These are phyloP conservation scores for Mycena filopes DNA, from an alignment of 768 basidiomycete species.

Conservation along the genomic window DNA sequence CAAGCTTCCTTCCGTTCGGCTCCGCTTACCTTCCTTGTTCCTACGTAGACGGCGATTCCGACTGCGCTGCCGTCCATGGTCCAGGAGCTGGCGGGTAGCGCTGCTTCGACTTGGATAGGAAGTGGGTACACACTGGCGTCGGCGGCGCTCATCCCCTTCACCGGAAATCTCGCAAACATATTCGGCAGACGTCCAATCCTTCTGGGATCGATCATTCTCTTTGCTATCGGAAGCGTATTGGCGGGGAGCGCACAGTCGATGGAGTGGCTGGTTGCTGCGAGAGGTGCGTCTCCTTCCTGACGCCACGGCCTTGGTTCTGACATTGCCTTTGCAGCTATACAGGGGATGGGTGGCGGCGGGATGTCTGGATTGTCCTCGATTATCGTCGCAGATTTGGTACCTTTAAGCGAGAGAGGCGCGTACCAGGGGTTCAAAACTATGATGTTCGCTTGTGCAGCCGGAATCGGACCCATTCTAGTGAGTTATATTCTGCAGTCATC, in stretches of 20 bases:
- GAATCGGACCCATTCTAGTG: slow-evolving; percentile 11
- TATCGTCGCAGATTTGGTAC: slow-evolving; percentile 1
- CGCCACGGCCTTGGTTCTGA: not conserved
- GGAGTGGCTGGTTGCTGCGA: slow-evolving; percentile 51
- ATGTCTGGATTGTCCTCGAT: not conserved
- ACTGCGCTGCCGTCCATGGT: slow-evolving; percentile 4
- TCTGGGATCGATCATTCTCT: slow-evolving; percentile 40
- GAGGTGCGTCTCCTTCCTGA: not conserved
- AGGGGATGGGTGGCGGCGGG: slow-evolving; percentile 16
- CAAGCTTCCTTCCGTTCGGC: not conserved
- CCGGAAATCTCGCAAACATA: slow-evolving; percentile 42
- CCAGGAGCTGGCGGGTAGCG: not conserved
- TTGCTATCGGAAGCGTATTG: slow-evolving; percentile 51
- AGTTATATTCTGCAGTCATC: not conserved
- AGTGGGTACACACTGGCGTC: slow-evolving; percentile 47
- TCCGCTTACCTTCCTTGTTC: not conserved
- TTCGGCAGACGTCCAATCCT: slow-evolving; percentile 50
- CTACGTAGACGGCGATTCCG: slow-evolving; percentile 2
- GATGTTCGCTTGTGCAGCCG: slow-evolving; percentile 3
- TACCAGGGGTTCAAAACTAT: slow-evolving; percentile 12
- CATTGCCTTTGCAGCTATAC: not conserved
- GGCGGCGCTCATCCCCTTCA: slow-evolving; percentile 51
- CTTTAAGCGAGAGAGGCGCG: not conserved
- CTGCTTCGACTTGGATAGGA: slow-evolving; percentile 10
- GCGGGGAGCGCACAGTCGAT: slow-evolving; percentile 51